These are phyloP conservation scores for Corynascus novoguineensis DNA, from an alignment of 495 filamentous ascomycete species.

Conservation along the genomic window DNA sequence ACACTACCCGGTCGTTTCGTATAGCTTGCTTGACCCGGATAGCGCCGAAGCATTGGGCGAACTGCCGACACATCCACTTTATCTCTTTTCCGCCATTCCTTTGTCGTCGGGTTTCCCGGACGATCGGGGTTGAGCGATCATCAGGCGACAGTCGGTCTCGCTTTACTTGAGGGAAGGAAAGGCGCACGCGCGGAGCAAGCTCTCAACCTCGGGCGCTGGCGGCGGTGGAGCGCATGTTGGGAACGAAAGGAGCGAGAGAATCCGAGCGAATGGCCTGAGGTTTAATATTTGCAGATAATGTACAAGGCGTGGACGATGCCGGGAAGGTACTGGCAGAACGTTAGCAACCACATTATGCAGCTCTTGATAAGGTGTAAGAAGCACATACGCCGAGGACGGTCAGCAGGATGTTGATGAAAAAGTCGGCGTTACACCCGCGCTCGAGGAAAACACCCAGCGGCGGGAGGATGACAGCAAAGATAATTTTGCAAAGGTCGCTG, in stretches of 20 bases:
- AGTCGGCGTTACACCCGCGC: constrained; percentile 77
- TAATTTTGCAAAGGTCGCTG: constrained; percentile 90
- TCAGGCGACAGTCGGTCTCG: no score
- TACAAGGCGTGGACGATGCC: constrained; percentile 63
- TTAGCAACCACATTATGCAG: not conserved
- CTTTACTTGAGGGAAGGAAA: no score
- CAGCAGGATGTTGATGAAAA: constrained; percentile 88
- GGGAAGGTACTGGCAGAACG: constrained; percentile 39
- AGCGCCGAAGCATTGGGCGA: no score
- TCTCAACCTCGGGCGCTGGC: no score
- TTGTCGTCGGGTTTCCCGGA: no score
- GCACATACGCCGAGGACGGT: constrained; percentile 70
- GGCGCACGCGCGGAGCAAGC: no score
- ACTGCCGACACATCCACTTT: not conserved
- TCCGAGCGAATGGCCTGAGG: not conserved
- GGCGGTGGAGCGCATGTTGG: not conserved
- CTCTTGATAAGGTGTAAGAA: not conserved
- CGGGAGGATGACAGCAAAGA: constrained; percentile 80
- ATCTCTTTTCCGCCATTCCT: no score
- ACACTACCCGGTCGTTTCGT: no score
- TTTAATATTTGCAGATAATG: constrained; percentile 48
- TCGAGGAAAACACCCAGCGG: constrained; percentile 88
- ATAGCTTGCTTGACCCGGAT: not conserved
- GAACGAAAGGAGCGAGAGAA: no score
- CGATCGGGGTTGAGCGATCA: no score